Evolutionary conservation across 1,139 yeast genomes (phyloP).

Genomic region (Nakaseomyces bracarensis): DNA sequence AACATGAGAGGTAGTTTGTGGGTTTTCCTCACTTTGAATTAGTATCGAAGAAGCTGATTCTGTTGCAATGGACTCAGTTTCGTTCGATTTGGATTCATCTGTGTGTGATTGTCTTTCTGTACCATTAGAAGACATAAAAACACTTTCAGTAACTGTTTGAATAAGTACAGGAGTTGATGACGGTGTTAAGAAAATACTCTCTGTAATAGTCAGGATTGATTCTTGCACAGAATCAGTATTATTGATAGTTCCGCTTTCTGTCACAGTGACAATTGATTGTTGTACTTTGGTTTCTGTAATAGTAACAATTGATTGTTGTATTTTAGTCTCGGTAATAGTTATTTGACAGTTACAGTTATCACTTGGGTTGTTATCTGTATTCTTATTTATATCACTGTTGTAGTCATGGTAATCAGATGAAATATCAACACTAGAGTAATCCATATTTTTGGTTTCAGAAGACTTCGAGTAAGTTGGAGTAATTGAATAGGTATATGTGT

Average conservation of each 20-base stretch:
- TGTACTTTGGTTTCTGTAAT: not conserved
- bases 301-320: not conserved
- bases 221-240: not conserved
- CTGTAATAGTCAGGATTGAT: not conserved
- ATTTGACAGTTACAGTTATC: not conserved
- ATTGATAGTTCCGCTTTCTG: not conserved
- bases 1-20: not conserved
- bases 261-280: not conserved
- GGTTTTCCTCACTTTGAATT: too few species aligned
- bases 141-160: not conserved
- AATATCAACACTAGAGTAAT: too few species aligned
- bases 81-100: not conserved
- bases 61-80: too few species aligned
- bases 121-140: not conserved
- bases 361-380: too few species aligned
- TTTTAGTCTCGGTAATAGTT: not conserved
- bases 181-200: not conserved
- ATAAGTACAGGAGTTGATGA: not conserved
- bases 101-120: not conserved
- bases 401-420: not conserved
- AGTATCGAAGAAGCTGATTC: too few species aligned
- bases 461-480: too few species aligned
- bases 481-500: too few species aligned
- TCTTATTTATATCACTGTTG: not conserved
- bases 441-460: too few species aligned